Evolutionary conservation across 2,329 filamentous ascomycete species (phyloP).

Genomic region (Ceratocystis cubensis): DNA sequence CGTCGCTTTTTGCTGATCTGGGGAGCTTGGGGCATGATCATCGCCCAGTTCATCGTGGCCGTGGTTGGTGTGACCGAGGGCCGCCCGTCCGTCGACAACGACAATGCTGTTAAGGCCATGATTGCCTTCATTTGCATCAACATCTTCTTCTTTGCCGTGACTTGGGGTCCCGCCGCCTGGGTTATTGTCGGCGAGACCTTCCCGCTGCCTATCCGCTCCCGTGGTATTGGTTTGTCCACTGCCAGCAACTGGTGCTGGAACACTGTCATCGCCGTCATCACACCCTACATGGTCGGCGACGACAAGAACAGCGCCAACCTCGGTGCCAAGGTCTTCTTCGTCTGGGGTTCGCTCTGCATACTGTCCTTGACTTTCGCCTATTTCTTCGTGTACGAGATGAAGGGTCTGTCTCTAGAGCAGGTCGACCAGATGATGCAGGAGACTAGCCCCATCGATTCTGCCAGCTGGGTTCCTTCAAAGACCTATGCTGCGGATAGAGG

Average conservation of each 20-base stretch:
- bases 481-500: conserved; percentile 48
- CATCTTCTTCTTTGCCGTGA: conserved; percentile 84
- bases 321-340: conserved; percentile 58
- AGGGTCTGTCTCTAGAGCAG: conserved; percentile 66
- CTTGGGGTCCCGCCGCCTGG: conserved; percentile 76
- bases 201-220: conserved; percentile 76
- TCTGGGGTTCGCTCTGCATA: conserved; percentile 58
- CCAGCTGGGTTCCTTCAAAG: conserved; percentile 59
- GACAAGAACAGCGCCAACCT: conserved; percentile 48
- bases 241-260: conserved; percentile 91
- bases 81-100: conserved; percentile 41
- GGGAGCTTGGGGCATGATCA: conserved; percentile 69
- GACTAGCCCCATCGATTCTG: conserved; percentile 61
- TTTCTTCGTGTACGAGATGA: conserved; percentile 63
- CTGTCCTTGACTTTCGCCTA: conserved; percentile 51
- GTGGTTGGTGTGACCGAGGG: conserved; percentile 57
- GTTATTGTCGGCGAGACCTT: conserved; percentile 81
- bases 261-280: conserved; percentile 58
- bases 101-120: conserved; percentile 51
- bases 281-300: conserved; percentile 54
- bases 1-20: conserved; percentile 68
- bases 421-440: conserved; percentile 85
- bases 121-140: conserved; percentile 85
- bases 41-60: conserved; percentile 78
- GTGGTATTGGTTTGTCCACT: conserved; percentile 75